These are phyloP conservation scores for Pugionium cornutum DNA, from an alignment of 345 rosid species.

Conservation along the genomic window DNA sequence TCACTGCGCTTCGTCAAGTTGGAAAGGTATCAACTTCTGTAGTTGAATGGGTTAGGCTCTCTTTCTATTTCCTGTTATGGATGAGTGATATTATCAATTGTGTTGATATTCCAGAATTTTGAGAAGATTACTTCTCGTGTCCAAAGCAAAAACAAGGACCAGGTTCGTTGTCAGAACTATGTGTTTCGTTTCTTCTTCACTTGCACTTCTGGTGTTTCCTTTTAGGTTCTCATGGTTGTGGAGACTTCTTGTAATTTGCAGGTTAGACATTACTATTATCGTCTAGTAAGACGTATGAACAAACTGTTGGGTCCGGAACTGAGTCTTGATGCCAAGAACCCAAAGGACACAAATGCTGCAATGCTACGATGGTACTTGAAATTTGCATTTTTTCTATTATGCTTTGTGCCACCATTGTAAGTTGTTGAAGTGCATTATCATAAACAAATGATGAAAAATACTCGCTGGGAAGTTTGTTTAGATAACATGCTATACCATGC, in stretches of 20 bases:
- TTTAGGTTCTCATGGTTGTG: constrained; percentile 19
- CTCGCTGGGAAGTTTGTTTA: constrained; percentile 10
- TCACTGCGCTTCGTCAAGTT: constrained; percentile 96
- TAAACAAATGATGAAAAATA: background rate
- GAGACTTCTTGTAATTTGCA: constrained; percentile 41
- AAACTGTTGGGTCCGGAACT: constrained; percentile 87
- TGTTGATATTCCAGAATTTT: constrained; percentile 68
- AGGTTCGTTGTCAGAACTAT: constrained; percentile 52
- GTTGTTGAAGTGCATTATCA: constrained; percentile 11
- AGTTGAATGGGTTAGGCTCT: background rate
- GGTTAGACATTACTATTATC: constrained; percentile 99
- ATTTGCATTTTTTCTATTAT: constrained; percentile 1
- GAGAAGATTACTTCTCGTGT: constrained; percentile 96
- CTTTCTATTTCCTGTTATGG: constrained; percentile 13
- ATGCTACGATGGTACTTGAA: constrained; percentile 91
- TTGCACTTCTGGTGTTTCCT: constrained; percentile 9
- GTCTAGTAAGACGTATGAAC: constrained; percentile 98
- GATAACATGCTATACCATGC: constrained; percentile 19
- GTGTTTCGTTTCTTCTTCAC: background rate
- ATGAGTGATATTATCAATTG: constrained; percentile 1
- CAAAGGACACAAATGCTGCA: constrained; percentile 97
- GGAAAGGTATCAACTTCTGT: constrained; percentile 67
- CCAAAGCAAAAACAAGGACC: constrained; percentile 98
- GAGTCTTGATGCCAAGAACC: constrained; percentile 93
- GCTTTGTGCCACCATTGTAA: constrained; percentile 11